Conservation (phyloP, 257 asterid species). For the Eustoma russellianum region DNA sequence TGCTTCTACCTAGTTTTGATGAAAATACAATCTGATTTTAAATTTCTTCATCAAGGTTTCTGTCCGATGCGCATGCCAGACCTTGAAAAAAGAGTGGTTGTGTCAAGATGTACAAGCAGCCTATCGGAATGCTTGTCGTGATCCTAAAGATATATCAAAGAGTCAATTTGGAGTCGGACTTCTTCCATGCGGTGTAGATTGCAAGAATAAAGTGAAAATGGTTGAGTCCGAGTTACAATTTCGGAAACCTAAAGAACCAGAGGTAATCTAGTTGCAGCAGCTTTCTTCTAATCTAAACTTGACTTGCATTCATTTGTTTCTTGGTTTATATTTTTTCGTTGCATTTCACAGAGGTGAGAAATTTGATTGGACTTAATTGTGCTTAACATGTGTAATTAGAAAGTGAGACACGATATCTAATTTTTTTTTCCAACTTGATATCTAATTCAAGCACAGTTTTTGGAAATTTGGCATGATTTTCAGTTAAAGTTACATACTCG, state of each 20-base stretch:
- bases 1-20: neutral
- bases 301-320: too few species aligned
- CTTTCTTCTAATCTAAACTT: neutral
- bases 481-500: too few species aligned
- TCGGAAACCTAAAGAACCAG: conserved; percentile 48
- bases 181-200: conserved; percentile 57
- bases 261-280: conserved; percentile 31
- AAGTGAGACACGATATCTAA: too few species aligned
- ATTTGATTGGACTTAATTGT: too few species aligned
- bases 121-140: conserved; percentile 34
- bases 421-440: too few species aligned
- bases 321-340: too few species aligned
- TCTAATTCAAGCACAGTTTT: too few species aligned
- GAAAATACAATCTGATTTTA: neutral
- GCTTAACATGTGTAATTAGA: too few species aligned
- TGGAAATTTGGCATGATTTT: too few species aligned
- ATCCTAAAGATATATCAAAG: conserved; percentile 62
- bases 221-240: conserved; percentile 53
- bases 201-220: conserved; percentile 58
- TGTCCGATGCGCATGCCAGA: conserved; percentile 79
- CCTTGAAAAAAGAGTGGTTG: conserved; percentile 67
- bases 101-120: conserved; percentile 77
- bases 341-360: too few species aligned
- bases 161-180: conserved; percentile 67
- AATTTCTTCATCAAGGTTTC: conserved; percentile 40